Conservation (phyloP, 1,139 yeast species). For the Blastobotrys buckinghamii region DNA sequence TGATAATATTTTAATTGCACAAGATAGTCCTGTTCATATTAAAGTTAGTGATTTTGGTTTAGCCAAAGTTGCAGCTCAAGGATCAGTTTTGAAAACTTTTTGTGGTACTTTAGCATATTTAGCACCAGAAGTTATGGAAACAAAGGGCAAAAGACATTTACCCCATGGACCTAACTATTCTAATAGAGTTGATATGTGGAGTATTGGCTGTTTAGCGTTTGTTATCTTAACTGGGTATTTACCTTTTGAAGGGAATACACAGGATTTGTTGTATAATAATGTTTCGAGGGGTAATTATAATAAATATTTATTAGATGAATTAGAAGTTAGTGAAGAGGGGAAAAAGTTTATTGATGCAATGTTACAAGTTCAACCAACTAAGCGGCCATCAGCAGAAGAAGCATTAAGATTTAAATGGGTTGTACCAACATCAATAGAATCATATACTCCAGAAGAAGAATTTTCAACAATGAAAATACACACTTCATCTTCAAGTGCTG, state of each 20-base stretch:
- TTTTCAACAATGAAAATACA: slow-evolving; percentile 9
- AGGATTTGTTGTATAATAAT: slow-evolving; percentile 72
- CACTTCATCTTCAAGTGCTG: slow-evolving; percentile 1
- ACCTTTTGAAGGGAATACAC: slow-evolving; percentile 91
- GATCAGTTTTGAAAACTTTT: slow-evolving; percentile 77
- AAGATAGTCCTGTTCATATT: slow-evolving; percentile 82
- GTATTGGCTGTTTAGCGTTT: slow-evolving; percentile 85
- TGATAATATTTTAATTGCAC: slow-evolving; percentile 84
- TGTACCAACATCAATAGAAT: not conserved
- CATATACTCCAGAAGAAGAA: slow-evolving; percentile 2
- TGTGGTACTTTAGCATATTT: slow-evolving; percentile 89
- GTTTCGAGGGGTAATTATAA: slow-evolving; percentile 76
- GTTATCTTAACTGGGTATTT: slow-evolving; percentile 86
- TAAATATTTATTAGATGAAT: slow-evolving; percentile 67
- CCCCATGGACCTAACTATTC: slow-evolving; percentile 47
- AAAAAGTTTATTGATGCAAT: slow-evolving; percentile 63
- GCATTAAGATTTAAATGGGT: slow-evolving; percentile 70
- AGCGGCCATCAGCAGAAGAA: slow-evolving; percentile 62
- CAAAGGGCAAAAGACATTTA: slow-evolving; percentile 40
- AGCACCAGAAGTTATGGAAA: slow-evolving; percentile 90
- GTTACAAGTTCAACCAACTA: slow-evolving; percentile 66
- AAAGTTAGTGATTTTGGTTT: slow-evolving; percentile 92
- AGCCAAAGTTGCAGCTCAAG: slow-evolving; percentile 73
- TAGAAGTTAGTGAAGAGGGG: slow-evolving; percentile 56
- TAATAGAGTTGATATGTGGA: slow-evolving; percentile 92